phyloP scores from a whole-genome alignment of 176 grass and related monocot genomes.

The Secale cereale region DNA sequence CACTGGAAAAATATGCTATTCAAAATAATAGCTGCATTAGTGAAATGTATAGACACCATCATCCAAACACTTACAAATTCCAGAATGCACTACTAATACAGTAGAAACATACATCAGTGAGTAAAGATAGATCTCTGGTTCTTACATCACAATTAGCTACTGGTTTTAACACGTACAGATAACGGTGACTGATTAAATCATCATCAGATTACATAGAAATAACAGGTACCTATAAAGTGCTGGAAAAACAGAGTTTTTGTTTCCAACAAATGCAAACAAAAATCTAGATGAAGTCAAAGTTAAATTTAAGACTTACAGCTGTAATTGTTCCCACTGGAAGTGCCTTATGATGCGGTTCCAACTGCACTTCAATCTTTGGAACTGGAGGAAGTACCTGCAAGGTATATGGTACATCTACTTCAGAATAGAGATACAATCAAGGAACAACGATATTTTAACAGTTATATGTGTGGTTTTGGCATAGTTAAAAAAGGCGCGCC shows the following conservation, averaged over 20 bases:
- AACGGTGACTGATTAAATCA: not conserved
- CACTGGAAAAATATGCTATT: not conserved
- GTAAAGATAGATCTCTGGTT: not conserved
- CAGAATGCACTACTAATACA: not conserved
- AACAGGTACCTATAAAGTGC: not conserved
- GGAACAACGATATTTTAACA: not conserved
- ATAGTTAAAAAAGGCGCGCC: not conserved
- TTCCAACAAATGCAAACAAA: not conserved
- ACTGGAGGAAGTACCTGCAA: slow-evolving; percentile 68
- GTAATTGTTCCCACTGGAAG: slow-evolving; percentile 69
- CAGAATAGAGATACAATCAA: slow-evolving; percentile 17
- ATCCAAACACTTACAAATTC: not conserved
- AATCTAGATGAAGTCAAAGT: not conserved
- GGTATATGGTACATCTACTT: not conserved
- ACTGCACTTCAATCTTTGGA: slow-evolving; percentile 64
- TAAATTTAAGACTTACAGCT: slow-evolving; percentile 54
- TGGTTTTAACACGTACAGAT: not conserved
- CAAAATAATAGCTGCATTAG: not conserved
- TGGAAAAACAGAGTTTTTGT: not conserved
- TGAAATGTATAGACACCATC: not conserved
- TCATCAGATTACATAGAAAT: not conserved
- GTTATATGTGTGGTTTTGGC: not conserved
- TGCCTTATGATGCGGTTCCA: slow-evolving; percentile 75
- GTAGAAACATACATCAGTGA: not conserved
- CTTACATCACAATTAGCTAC: not conserved